Evolutionary conservation across 306 rosid genomes (phyloP).

Genomic region (Carpinus viminea): DNA sequence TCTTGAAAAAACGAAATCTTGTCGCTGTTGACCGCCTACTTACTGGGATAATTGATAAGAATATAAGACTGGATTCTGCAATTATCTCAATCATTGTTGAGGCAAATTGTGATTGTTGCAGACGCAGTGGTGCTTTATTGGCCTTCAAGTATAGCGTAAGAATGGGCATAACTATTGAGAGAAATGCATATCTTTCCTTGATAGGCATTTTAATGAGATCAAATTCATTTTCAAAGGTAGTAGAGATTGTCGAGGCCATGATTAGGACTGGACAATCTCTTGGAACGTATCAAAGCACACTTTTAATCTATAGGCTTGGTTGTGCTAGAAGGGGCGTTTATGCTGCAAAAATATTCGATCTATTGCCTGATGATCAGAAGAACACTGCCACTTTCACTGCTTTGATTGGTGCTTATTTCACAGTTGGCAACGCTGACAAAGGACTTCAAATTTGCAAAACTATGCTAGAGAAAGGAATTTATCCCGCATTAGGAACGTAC

Average conservation of each 20-base stretch:
- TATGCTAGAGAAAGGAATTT: slow-evolving; percentile 53
- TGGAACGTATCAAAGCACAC: slow-evolving; percentile 61
- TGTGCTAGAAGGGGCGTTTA: slow-evolving; percentile 51
- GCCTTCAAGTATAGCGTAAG: slow-evolving; percentile 59
- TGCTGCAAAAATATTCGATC: slow-evolving; percentile 56
- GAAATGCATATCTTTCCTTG: slow-evolving; percentile 58
- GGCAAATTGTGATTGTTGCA: slow-evolving; percentile 44
- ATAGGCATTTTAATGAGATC: slow-evolving; percentile 62
- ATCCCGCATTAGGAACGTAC: slow-evolving; percentile 66
- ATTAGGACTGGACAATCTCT: slow-evolving; percentile 60
- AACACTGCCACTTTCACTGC: slow-evolving; percentile 77
- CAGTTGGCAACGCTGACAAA: slow-evolving; percentile 55
- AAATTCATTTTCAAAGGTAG: slow-evolving; percentile 43
- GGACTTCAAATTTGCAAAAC: slow-evolving; percentile 56
- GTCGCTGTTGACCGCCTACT: slow-evolving; percentile 59
- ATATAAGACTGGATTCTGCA: slow-evolving; percentile 41
- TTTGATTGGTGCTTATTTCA: slow-evolving; percentile 62
- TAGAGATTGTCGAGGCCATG: slow-evolving; percentile 56
- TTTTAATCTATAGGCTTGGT: slow-evolving; percentile 60
- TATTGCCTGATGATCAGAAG: slow-evolving; percentile 63
- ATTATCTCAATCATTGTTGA: slow-evolving; percentile 58
- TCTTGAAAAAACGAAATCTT: slow-evolving; percentile 58
- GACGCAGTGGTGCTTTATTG: slow-evolving; percentile 64
- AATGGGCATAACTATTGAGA: slow-evolving; percentile 45
- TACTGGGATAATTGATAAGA: slow-evolving; percentile 45